phyloP scores from a whole-genome alignment of 176 grass and related monocot species.

The Saccharum spontaneum region DNA sequence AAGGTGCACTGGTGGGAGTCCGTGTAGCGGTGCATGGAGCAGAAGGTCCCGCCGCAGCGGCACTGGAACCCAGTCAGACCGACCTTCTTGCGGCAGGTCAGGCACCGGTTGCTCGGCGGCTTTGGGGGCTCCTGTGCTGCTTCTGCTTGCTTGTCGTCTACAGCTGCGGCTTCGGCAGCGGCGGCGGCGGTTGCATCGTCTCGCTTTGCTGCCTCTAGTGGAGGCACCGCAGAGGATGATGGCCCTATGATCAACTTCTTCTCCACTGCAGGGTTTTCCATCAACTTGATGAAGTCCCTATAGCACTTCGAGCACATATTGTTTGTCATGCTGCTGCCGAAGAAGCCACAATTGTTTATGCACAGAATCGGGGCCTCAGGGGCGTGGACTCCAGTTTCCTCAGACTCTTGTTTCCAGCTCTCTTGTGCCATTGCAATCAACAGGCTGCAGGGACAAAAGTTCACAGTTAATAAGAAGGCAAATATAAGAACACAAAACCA shows the following conservation, averaged over 20 bases:
- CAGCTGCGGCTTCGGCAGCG: neutral
- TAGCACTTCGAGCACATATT: conserved; percentile 85
- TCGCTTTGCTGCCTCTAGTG: conserved; percentile 15
- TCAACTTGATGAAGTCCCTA: conserved; percentile 42
- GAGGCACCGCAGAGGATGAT: conserved; percentile 22
- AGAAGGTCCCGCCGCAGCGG: conserved; percentile 71
- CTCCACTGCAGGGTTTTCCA: conserved; percentile 37
- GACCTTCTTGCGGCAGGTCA: conserved; percentile 65
- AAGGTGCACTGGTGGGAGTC: conserved; percentile 74
- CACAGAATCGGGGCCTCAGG: conserved; percentile 63
- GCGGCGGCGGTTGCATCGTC: neutral
- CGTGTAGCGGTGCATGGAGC: conserved; percentile 52
- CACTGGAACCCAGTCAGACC: conserved; percentile 69
- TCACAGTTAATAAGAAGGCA: neutral
- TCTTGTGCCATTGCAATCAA: conserved; percentile 68
- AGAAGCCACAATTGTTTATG: conserved; percentile 87
- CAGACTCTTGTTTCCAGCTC: conserved; percentile 69
- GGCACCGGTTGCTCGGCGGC: conserved; percentile 61
- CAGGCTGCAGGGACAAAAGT: conserved; percentile 1
- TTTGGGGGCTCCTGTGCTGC: conserved; percentile 48
- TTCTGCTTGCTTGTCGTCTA: conserved; percentile 25
- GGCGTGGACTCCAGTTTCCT: conserved; percentile 21
- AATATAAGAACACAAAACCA: neutral
- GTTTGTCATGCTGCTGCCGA: conserved; percentile 65
- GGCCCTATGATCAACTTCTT: conserved; percentile 28